These are phyloP conservation scores for Coemansia sp. DNA, from an alignment of 192 early-diverging fungal species.

Conservation along the genomic window DNA sequence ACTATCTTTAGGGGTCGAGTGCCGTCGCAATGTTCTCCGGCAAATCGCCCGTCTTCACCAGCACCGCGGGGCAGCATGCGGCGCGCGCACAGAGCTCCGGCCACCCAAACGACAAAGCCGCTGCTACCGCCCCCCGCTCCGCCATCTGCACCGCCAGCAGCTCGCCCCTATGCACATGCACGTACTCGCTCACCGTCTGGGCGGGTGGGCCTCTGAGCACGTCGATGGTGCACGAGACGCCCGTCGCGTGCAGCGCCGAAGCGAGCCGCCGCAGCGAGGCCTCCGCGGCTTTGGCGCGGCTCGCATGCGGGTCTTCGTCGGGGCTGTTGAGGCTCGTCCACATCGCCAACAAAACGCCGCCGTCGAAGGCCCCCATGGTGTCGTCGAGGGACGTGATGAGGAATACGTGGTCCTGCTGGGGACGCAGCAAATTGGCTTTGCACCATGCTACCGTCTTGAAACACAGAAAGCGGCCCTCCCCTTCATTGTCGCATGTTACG, in stretches of 20 bases:
- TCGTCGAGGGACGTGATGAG: constrained; percentile 32
- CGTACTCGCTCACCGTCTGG: constrained; percentile 18
- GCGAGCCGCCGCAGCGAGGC: constrained; percentile 10
- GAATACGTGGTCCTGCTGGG: constrained; percentile 44
- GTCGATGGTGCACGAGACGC: constrained; percentile 23
- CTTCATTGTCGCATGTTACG: constrained; percentile 6
- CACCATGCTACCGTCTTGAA: constrained; percentile 49
- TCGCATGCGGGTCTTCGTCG: constrained; percentile 12
- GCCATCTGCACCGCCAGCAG: constrained; percentile 32
- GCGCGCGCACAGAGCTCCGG: constrained; percentile 22
- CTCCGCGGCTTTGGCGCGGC: constrained; percentile 10
- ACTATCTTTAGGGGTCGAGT: constrained; percentile 35
- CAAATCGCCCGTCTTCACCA: constrained; percentile 35
- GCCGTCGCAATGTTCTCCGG: constrained; percentile 34
- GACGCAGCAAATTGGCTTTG: constrained; percentile 43
- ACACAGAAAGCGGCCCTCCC: constrained; percentile 13
- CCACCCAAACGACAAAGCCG: constrained; percentile 30
- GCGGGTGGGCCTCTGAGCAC: constrained; percentile 15
- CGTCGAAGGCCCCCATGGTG: neutral
- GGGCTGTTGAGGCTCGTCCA: constrained; percentile 32
- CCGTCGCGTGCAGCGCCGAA: constrained; percentile 6
- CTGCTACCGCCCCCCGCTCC: neutral
- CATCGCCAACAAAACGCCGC: constrained; percentile 9
- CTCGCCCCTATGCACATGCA: constrained; percentile 31
- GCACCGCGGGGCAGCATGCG: constrained; percentile 28